These are phyloP conservation scores for Ascochyta koolunga DNA, from an alignment of 2,329 filamentous ascomycete species.

Conservation along the genomic window DNA sequence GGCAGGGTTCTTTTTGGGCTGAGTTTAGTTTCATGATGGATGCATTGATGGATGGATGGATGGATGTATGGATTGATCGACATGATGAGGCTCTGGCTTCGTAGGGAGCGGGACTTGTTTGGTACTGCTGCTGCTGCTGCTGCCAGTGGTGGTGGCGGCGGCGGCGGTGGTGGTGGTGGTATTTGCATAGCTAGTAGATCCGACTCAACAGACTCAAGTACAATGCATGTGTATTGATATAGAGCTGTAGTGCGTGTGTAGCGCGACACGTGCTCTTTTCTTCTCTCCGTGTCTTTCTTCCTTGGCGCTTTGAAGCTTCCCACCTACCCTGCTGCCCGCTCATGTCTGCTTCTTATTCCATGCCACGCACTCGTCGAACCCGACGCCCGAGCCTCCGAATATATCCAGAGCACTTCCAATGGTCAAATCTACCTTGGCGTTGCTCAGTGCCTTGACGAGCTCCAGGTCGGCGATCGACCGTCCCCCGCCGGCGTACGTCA, in stretches of 20 bases:
- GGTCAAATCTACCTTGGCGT: conserved; percentile 85
- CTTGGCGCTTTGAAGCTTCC: too few relatives aligned
- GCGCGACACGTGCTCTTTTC: not conserved
- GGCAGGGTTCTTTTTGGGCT: not conserved
- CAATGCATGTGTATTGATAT: conserved; percentile 9
- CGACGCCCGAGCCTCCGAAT: conserved; percentile 87
- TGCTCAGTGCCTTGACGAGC: conserved; percentile 77
- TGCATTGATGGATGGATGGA: not conserved
- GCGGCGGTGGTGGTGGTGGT: too few relatives aligned
- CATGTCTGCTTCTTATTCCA: conserved; percentile 69
- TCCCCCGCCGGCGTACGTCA: conserved; percentile 97
- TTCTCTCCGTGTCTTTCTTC: not conserved
- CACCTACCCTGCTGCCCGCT: too few relatives aligned
- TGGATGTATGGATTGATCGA: conserved; percentile 1
- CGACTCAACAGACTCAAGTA: not conserved
- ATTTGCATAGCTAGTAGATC: conserved; percentile 12
- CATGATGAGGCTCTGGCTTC: not conserved
- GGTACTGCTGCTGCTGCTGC: not conserved
- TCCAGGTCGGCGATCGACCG: conserved; percentile 81
- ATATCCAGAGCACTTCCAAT: conserved; percentile 97
- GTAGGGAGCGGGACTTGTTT: not conserved
- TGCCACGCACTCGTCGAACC: conserved; percentile 83
- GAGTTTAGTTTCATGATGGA: too few relatives aligned
- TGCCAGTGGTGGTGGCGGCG: too few relatives aligned
- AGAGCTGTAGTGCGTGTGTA: too few relatives aligned